Base-by-base conservation (phyloP, 352 stramenopile species). In the Globisporangium heterothallicum region DNA sequence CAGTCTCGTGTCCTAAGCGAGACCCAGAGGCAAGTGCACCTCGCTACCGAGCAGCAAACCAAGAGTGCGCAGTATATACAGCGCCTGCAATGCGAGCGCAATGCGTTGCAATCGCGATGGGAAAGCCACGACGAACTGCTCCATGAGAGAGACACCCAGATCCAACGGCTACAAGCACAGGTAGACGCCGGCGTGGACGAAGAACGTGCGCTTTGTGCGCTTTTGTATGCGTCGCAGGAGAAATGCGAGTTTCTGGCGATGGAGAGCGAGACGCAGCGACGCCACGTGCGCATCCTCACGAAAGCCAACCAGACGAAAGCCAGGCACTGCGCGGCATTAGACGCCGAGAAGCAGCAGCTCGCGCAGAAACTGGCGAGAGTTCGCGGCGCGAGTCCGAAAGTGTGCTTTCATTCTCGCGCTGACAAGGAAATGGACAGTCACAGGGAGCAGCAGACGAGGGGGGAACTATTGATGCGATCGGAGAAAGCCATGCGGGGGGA, bases 141-240 rank as follows among this genome's bases (percentile, higher is more conserved):
- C 3, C 6, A 21, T 4, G 42, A 27, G 12, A 40, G 25, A 3
- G 24, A 18, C 2, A 14, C 27, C 10, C 18, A 22, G 19, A 29
- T 45, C 9, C 4, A 6, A n/a, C 32, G 22, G 2, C 10, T 44
- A 2, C 8, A 41, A 42, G 47, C 46, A 13, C 26, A 47, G 24
- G 30, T 62, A 8, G 35, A 22, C 4, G n/a, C 29, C 19, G 49
- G 36, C 21, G 10, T 30, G 13, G 42, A 52, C 4, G 55, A 67
- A 52, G 25, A 49, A 4, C n/a, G 18, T 19, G 13, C 51, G 6
- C 19, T 68, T 24, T 48, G 46, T 24, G 51, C 58, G 19, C 26
- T 68, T 1, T 29, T 67, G n/a, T 67, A 61, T 26, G 60, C 52
- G 8, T 38, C 45, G 16, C 49, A 64, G 34, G 56, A 64, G 21